Evolutionary conservation across 768 basidiomycete genomes (phyloP).

Genomic region (Boletellus sp.): DNA sequence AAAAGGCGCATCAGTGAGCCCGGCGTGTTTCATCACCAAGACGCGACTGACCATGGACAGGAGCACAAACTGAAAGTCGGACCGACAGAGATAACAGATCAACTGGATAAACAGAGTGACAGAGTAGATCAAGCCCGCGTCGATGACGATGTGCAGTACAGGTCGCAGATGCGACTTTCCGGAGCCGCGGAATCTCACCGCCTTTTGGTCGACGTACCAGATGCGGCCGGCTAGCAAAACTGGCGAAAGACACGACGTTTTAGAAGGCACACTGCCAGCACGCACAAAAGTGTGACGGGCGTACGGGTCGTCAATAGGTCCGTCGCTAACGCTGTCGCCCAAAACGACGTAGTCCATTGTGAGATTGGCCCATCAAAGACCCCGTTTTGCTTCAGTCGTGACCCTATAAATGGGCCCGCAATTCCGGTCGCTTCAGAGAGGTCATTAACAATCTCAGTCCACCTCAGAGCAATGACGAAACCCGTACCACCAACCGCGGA

Average conservation of each 20-base stretch:
- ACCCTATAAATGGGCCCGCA: slow-evolving; percentile 14
- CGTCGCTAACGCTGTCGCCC: slow-evolving; percentile 28
- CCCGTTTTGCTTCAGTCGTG: slow-evolving; percentile 1
- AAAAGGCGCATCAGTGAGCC: neutral
- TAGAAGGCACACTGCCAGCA: too few species aligned
- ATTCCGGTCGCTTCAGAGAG: slow-evolving; percentile 17
- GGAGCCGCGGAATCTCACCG: slow-evolving; percentile 12
- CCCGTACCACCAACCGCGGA: slow-evolving; percentile 22
- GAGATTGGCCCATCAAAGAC: slow-evolving; percentile 28
- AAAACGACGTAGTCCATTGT: slow-evolving; percentile 36
- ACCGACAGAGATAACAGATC: slow-evolving; percentile 24
- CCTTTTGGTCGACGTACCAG: slow-evolving; percentile 25
- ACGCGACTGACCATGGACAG: slow-evolving; percentile 32
- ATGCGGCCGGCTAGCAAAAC: slow-evolving; percentile 31
- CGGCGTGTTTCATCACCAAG: neutral
- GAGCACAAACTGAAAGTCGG: slow-evolving; percentile 34
- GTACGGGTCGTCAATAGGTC: slow-evolving; percentile 33
- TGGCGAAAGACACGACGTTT: neutral
- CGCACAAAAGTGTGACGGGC: neutral
- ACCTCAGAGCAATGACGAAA: neutral
- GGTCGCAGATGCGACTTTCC: slow-evolving; percentile 10
- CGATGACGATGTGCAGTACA: slow-evolving; percentile 32
- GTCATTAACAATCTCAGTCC: neutral
- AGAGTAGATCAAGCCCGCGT: slow-evolving; percentile 38
- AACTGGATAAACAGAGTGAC: slow-evolving; percentile 33